A percentile compares a stretch with the other conserved stretches of the same genome.
phyloP scores from a whole-genome alignment of 2,329 filamentous ascomycete species.

The Emergomyces pasteurianus region DNA sequence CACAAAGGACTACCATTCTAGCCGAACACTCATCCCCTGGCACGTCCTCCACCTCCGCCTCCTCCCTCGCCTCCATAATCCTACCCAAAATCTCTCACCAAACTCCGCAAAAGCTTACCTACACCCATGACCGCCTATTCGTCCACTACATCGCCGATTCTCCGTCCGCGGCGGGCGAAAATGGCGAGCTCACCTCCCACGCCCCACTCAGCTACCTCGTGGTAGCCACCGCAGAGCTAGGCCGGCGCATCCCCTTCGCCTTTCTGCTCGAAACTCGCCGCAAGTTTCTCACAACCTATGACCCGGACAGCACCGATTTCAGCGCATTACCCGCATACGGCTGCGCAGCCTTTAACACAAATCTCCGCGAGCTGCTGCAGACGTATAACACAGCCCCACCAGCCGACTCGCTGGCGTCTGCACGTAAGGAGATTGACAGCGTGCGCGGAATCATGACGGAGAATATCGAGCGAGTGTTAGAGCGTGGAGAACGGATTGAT shows the following conservation, averaged over 20 bases:
- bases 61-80: constrained; percentile 81
- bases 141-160: constrained; percentile 92
- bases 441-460: constrained; percentile 88
- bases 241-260: constrained; percentile 81
- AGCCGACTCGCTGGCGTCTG: constrained; percentile 71
- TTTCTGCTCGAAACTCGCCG: constrained; percentile 85
- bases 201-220: constrained; percentile 87
- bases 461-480: constrained; percentile 81
- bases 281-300: constrained; percentile 65
- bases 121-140: constrained; percentile 81
- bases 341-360: constrained; percentile 71
- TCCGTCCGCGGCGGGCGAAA: constrained; percentile 47
- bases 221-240: constrained; percentile 67
- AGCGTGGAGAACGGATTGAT: constrained; percentile 87
- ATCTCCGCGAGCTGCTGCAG: constrained; percentile 65
- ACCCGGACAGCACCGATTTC: constrained; percentile 58
- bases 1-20: constrained; percentile 85
- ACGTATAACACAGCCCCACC: constrained; percentile 70
- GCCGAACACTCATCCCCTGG: constrained; percentile 83
- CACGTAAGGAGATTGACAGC: constrained; percentile 82
- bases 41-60: constrained; percentile 70
- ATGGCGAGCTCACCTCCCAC: constrained; percentile 43
- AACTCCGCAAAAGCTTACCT: constrained; percentile 76
- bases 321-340: constrained; percentile 75
- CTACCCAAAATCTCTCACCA: constrained; percentile 86